Evolutionary conservation across 306 rosid species (phyloP), one percentile per base, ranked within the genome.

Genomic region (Trichosanthes cucumerina): DNA sequence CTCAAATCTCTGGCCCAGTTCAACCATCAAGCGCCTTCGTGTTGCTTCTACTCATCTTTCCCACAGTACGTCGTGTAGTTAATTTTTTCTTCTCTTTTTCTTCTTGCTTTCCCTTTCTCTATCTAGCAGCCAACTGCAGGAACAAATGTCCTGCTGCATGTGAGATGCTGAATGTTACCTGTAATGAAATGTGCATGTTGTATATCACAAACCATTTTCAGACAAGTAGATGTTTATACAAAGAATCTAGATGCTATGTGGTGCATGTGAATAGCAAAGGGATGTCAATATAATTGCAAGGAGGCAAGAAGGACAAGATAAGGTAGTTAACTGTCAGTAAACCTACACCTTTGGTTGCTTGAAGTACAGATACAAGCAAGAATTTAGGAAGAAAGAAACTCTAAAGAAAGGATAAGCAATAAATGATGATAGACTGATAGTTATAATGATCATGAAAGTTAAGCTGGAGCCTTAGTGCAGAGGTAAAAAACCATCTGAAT

Each of bases 241-340:
- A 2, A 28, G 77, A 70, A 74, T 26, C 78, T 74, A 50, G 78
- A 74, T 33, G 58, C 56, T 49, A 73, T 49, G 4, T 74, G 58
- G 10, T 74, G 24, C 44, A 47, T 73, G 14, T 73, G 77, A 47
- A 68, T n/a, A 68, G 75, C 16, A 39, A 41, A 41, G 26, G 24
- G 46, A 74, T 74, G 33, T 16, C 47, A 74, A 49, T 70, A 70
- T 23, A 70, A 31, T 19, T 74, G 78, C 78, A 50, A 74, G 78
- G 78, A 74, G 62, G 78, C 78, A 74, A 52, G 31, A 74, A 74
- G 78, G 78, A 74, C 78, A 73, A 47, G 63, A 31, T 74, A 28
- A 47, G 77, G 78, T 74, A 33, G 62, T 52, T 47, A 33, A 74
- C 2, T 74, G 78, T 74, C 78, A 52, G 11, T 47, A 46, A 71